Conservation (phyloP, 2,329 filamentous ascomycete genomes). For the Akanthomyces muscarius region DNA sequence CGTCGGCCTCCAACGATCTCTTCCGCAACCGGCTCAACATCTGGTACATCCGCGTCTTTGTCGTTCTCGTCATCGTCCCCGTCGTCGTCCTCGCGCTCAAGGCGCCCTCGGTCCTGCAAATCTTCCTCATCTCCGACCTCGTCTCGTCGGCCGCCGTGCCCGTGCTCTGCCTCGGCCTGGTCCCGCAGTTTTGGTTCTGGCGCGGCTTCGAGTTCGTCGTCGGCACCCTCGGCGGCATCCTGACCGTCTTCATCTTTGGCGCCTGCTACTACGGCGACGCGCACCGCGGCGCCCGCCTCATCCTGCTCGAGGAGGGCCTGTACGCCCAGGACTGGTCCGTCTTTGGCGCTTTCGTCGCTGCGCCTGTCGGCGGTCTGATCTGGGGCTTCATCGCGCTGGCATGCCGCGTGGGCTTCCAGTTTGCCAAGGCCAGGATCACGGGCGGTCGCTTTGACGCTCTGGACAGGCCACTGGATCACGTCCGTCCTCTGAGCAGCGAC, state of each 20-base stretch:
- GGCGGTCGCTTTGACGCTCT: constrained; percentile 64
- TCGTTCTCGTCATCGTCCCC: constrained; percentile 70
- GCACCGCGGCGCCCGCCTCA: constrained; percentile 58
- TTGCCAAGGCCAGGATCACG: constrained; percentile 49
- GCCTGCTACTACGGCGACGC: constrained; percentile 71
- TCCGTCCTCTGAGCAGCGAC: constrained; percentile 27
- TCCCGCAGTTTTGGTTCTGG: constrained; percentile 69
- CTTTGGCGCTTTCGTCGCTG: constrained; percentile 79
- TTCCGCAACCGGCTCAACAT: constrained; percentile 78
- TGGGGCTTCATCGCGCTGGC: constrained; percentile 64
- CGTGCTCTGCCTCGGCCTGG: constrained; percentile 68
- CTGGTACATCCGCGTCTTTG: constrained; percentile 65
- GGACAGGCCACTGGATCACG: constrained; percentile 45
- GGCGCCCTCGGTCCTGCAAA: constrained; percentile 70
- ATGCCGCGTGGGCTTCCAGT: constrained; percentile 58
- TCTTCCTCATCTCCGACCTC: constrained; percentile 78
- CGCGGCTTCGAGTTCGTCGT: constrained; percentile 76
- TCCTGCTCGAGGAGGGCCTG: constrained; percentile 68
- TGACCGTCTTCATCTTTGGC: constrained; percentile 79
- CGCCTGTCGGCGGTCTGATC: constrained; percentile 69
- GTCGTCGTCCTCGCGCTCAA: constrained; percentile 70
- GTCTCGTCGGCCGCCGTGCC: constrained; percentile 74
- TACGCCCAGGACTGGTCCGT: constrained; percentile 76
- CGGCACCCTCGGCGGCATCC: constrained; percentile 70
- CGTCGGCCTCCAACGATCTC: constrained; percentile 77